A percentile compares a stretch with the other conserved stretches of the same genome.
These are phyloP conservation scores for Acanthamoeba lugdunensis DNA, from an alignment of 208 protist species.

Conservation along the genomic window DNA sequence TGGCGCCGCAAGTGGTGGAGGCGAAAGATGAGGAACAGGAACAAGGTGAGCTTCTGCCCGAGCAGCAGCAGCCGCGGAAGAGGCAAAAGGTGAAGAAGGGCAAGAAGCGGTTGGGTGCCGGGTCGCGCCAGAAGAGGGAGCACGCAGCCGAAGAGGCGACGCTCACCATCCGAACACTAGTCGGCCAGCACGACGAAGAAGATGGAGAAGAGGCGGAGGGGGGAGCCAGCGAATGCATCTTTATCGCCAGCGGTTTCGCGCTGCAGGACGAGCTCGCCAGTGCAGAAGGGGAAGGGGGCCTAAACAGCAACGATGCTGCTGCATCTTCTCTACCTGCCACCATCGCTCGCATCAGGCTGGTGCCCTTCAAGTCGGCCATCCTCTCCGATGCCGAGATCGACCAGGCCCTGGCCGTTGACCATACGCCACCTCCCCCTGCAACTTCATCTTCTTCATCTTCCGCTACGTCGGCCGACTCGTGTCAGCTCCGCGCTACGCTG, in stretches of 20 bases:
- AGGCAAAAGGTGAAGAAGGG: no score
- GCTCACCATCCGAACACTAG: no score
- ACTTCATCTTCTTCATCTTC: not conserved
- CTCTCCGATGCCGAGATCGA: conserved; percentile 3
- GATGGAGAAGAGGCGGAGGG: not conserved
- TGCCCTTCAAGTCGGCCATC: conserved; percentile 27
- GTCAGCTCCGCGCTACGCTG: not conserved
- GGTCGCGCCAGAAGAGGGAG: no score
- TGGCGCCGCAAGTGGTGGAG: not conserved
- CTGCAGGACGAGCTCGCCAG: not conserved
- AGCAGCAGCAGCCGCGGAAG: no score
- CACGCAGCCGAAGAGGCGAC: no score
- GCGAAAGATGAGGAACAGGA: not conserved
- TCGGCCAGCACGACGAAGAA: not conserved
- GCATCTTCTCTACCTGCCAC: no score
- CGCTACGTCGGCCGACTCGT: not conserved
- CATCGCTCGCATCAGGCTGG: not conserved
- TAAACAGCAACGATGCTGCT: not conserved
- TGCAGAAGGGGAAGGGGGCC: not conserved
- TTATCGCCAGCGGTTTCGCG: not conserved
- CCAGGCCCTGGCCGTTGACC: not conserved
- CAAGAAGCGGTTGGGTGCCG: no score
- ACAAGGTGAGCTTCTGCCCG: not conserved
- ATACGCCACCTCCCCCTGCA: not conserved
- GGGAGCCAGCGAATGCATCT: not conserved